Evolutionary conservation across 2,329 filamentous ascomycete genomes (phyloP).

Genomic region (Beauveria rudraprayagi): DNA sequence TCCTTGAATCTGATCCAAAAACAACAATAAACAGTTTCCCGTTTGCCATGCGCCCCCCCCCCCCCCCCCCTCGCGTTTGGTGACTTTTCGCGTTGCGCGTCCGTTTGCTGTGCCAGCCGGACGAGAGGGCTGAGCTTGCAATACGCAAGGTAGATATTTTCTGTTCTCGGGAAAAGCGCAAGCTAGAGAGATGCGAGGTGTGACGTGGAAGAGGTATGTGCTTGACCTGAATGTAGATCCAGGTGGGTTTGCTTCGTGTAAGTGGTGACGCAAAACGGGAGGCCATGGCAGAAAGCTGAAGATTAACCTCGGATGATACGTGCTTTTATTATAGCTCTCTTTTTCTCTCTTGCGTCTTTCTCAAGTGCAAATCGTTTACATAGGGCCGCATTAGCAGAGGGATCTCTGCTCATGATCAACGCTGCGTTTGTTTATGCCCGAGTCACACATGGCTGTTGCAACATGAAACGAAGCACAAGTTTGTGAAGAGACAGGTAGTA

Average conservation of each 20-base stretch:
- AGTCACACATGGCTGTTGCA: background rate
- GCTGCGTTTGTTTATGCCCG: background rate
- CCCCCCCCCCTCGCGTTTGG: too few species aligned
- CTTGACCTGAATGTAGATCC: background rate
- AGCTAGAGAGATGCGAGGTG: background rate
- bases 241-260: background rate
- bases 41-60: background rate
- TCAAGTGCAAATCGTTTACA: too few species aligned
- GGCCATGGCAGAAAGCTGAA: background rate
- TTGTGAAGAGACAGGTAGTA: background rate
- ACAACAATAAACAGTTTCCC: slow-evolving; percentile 1
- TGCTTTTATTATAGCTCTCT: too few species aligned
- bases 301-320: too few species aligned
- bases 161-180: too few species aligned
- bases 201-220: background rate
- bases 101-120: background rate
- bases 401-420: background rate
- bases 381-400: background rate
- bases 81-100: background rate
- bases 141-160: background rate
- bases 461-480: slow-evolving; percentile 3
- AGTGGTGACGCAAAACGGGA: background rate
- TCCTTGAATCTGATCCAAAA: background rate
- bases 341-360: too few species aligned
- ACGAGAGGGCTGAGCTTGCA: background rate